Conservation (phyloP, 805 yeast species). For the Candida hungchunana region DNA sequence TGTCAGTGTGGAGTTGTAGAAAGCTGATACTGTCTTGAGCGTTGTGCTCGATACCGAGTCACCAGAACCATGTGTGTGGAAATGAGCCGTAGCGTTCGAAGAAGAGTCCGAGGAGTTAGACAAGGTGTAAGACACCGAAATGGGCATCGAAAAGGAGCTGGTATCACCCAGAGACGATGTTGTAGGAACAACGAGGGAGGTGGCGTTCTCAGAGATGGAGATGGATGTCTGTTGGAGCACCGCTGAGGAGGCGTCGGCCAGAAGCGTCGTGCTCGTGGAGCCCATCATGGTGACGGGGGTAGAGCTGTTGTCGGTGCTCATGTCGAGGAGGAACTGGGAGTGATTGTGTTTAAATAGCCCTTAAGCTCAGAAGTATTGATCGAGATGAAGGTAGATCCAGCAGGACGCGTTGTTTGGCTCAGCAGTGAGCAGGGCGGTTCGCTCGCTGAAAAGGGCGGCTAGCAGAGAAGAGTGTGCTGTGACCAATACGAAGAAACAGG, state of each 20-base stretch:
- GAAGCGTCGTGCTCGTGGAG: constrained; percentile 9
- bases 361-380: neutral
- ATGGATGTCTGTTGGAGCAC: neutral
- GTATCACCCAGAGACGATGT: neutral
- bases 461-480: too few relatives aligned
- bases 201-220: neutral
- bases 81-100: neutral
- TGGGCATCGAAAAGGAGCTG: neutral
- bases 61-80: neutral
- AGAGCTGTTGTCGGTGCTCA: constrained; percentile 5
- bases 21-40: neutral
- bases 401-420: too few relatives aligned
- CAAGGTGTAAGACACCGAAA: neutral
- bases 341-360: neutral
- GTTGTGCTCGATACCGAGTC: too few relatives aligned
- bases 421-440: too few relatives aligned
- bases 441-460: too few relatives aligned
- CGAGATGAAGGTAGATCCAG: too few relatives aligned
- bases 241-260: neutral
- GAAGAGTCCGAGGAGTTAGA: neutral
- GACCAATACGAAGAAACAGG: too few relatives aligned
- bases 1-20: neutral
- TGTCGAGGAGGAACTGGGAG: neutral
- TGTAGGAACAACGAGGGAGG: constrained; percentile 3
- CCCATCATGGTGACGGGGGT: constrained; percentile 11